Conservation (phyloP, 1,284 basidiomycete species). For the Peniophora sp. region DNA sequence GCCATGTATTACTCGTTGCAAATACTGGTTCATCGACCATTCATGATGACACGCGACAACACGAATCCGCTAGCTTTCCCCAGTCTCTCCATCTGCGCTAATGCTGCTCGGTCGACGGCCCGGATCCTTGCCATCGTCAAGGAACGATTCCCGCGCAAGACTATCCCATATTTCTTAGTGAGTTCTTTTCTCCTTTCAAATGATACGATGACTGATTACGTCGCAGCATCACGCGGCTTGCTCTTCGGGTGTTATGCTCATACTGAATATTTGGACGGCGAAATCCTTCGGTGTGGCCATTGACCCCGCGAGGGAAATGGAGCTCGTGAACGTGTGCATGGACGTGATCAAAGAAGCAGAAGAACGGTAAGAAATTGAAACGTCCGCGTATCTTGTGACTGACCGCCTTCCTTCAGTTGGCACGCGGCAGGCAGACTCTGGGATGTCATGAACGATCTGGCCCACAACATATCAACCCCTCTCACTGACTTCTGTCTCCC, state of each 20-base stretch:
- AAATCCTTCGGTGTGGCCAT: neutral
- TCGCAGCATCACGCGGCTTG: neutral
- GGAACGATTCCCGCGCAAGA: neutral
- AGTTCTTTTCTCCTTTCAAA: slow-evolving; percentile 3
- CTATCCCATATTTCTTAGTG: neutral
- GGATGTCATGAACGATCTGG: neutral
- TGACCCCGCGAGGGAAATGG: neutral
- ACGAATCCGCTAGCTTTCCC: slow-evolving; percentile 36
- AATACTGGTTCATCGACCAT: slow-evolving; percentile 53
- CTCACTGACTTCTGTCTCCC: no score
- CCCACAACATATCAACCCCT: no score
- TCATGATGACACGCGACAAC: slow-evolving; percentile 43
- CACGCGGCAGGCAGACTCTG: neutral
- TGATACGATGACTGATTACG: neutral
- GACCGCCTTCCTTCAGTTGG: neutral
- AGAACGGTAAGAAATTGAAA: neutral
- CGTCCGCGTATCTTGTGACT: neutral
- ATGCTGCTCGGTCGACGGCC: slow-evolving; percentile 42
- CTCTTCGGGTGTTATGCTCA: neutral
- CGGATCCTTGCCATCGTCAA: neutral
- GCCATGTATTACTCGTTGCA: slow-evolving; percentile 46
- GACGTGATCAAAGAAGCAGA: neutral
- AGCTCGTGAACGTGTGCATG: neutral
- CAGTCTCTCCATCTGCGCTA: slow-evolving; percentile 55
- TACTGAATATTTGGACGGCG: neutral